Evolutionary conservation across 1,139 yeast species (phyloP).

Genomic region (Hemisphaericaspora xylanilytica): DNA sequence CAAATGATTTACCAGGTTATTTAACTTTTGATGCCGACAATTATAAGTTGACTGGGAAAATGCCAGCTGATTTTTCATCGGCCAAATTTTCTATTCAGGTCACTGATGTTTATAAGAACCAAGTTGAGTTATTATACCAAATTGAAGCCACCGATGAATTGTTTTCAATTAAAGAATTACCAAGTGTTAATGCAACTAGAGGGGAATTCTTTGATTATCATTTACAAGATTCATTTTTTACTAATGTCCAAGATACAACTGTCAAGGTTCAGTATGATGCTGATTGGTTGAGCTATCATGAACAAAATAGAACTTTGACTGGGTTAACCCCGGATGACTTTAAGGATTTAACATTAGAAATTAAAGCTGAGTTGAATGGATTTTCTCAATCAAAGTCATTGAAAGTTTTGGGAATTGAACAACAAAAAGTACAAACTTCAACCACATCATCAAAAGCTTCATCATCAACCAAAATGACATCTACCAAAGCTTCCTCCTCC

Average conservation of each 20-base stretch:
- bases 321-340: constrained; percentile 70
- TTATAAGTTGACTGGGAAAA: constrained; percentile 54
- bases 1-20: constrained; percentile 59
- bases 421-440: constrained; percentile 15
- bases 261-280: constrained; percentile 40
- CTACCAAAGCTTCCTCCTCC: constrained; percentile 25
- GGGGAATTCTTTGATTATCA: constrained; percentile 57
- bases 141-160: constrained; percentile 47
- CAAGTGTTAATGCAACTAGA: constrained; percentile 64
- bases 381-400: constrained; percentile 45
- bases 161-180: constrained; percentile 51
- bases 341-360: constrained; percentile 43
- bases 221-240: constrained; percentile 52
- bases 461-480: constrained; percentile 20
- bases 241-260: constrained; percentile 50
- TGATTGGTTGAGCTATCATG: constrained; percentile 65
- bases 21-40: constrained; percentile 44
- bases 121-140: constrained; percentile 56
- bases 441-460: constrained; percentile 22
- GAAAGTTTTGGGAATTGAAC: constrained; percentile 53
- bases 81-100: constrained; percentile 56
- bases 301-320: constrained; percentile 58
- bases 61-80: constrained; percentile 46
- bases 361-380: constrained; percentile 48
- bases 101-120: constrained; percentile 61